Evolutionary conservation across 2,329 filamentous ascomycete genomes (phyloP).

Genomic region (Bipolaris victoriae): DNA sequence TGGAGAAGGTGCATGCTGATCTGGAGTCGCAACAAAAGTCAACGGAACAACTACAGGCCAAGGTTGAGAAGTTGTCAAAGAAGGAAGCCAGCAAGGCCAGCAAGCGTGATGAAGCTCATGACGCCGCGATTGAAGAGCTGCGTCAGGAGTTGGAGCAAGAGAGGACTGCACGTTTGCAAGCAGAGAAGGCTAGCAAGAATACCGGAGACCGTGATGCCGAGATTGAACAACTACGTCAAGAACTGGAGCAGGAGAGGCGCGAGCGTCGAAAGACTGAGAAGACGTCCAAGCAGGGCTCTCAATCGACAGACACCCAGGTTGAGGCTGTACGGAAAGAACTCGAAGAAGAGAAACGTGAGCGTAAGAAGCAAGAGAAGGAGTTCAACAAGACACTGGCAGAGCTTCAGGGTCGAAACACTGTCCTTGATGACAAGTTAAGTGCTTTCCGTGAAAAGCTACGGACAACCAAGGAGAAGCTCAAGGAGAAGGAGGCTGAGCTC

Average conservation of each 20-base stretch:
- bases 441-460: conserved; percentile 73
- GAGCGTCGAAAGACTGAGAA: conserved; percentile 41
- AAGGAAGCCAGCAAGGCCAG: conserved; percentile 41
- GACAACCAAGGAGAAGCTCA: conserved; percentile 73
- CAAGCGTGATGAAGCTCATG: conserved; percentile 44
- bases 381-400: conserved; percentile 64
- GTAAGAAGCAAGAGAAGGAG: conserved; percentile 59
- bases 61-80: conserved; percentile 43
- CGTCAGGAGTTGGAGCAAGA: conserved; percentile 53
- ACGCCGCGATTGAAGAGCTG: conserved; percentile 42
- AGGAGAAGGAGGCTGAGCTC: conserved; percentile 63
- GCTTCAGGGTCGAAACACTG: conserved; percentile 66
- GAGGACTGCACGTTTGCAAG: conserved; percentile 36
- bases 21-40: conserved; percentile 42
- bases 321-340: conserved; percentile 59
- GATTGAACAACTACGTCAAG: conserved; percentile 37
- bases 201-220: conserved; percentile 30
- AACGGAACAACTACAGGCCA: conserved; percentile 39
- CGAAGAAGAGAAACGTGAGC: conserved; percentile 58
- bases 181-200: conserved; percentile 46
- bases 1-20: conserved; percentile 41
- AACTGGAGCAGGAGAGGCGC: conserved; percentile 53
- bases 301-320: conserved; percentile 52
- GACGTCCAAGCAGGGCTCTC: conserved; percentile 45
- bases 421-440: conserved; percentile 73